Evolutionary conservation across 75 land plant genomes (phyloP).

Genomic region (Sequoia sempervirens): DNA sequence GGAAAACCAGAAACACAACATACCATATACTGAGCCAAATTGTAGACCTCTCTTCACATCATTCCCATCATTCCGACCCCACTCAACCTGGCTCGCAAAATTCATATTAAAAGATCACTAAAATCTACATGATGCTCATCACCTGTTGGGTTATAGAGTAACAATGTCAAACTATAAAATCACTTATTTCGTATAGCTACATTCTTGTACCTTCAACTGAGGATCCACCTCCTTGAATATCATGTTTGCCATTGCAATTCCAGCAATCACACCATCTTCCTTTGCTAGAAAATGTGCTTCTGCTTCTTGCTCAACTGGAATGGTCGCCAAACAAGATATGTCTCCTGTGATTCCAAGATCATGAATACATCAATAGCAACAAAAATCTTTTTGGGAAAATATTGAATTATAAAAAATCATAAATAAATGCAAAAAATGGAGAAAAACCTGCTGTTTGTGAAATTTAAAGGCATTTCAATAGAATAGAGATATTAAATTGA

Average conservation of each 20-base stretch:
- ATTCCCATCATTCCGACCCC: conserved; percentile 81
- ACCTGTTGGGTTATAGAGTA: background rate
- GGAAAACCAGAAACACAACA: background rate
- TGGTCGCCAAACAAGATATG: conserved; percentile 87
- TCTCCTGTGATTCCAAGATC: conserved; percentile 55
- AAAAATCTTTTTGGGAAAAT: too few relatives aligned
- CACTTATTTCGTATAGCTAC: background rate
- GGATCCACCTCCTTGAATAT: conserved; percentile 87
- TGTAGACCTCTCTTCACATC: conserved; percentile 57
- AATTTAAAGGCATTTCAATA: too few relatives aligned
- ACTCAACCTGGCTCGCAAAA: conserved; percentile 57
- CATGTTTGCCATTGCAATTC: conserved; percentile 89
- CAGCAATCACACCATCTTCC: conserved; percentile 91
- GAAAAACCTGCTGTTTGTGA: too few relatives aligned
- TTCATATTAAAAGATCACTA: background rate
- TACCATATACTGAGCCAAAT: conserved; percentile 87
- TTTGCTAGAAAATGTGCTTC: conserved; percentile 93
- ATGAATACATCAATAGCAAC: background rate
- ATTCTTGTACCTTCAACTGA: conserved; percentile 58
- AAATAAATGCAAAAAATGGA: too few relatives aligned
- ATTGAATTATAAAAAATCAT: too few relatives aligned
- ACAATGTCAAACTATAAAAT: background rate
- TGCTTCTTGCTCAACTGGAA: conserved; percentile 67
- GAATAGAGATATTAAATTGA: too few relatives aligned
- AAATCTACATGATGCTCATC: background rate